Evolutionary conservation across 805 yeast genomes (phyloP).

Genomic region (Debaryomyces prosopidis): DNA sequence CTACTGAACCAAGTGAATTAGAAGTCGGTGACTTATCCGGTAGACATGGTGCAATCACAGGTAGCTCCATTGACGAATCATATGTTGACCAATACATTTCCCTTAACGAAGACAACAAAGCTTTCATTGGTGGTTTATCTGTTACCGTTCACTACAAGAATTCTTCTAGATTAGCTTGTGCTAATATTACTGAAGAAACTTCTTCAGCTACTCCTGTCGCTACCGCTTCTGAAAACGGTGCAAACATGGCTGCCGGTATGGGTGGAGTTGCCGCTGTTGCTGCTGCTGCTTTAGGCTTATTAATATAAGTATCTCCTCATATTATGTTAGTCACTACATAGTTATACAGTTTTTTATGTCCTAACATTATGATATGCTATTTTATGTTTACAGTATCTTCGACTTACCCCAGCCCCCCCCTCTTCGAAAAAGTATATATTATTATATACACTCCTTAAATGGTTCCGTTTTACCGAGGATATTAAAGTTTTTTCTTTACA

Average conservation of each 20-base stretch:
- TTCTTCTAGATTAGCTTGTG: constrained; percentile 37
- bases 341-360: neutral
- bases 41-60: constrained; percentile 35
- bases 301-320: constrained; percentile 4
- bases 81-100: constrained; percentile 33
- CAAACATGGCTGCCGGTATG: constrained; percentile 3
- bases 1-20: constrained; percentile 21
- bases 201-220: constrained; percentile 3
- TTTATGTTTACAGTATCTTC: too few species aligned
- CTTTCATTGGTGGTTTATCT: constrained; percentile 34
- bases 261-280: constrained; percentile 7
- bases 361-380: too few species aligned
- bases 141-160: constrained; percentile 37
- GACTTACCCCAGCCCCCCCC: too few species aligned
- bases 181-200: constrained; percentile 29
- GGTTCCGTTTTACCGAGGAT: too few species aligned
- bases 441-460: too few species aligned
- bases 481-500: too few species aligned
- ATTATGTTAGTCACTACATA: neutral
- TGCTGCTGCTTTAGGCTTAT: constrained; percentile 11
- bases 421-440: too few species aligned
- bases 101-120: constrained; percentile 25
- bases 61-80: constrained; percentile 21
- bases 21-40: constrained; percentile 44
- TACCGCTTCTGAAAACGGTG: constrained; percentile 2